phyloP scores from a whole-genome alignment of 2,329 filamentous ascomycete species.

The Hypocreales sp. region DNA sequence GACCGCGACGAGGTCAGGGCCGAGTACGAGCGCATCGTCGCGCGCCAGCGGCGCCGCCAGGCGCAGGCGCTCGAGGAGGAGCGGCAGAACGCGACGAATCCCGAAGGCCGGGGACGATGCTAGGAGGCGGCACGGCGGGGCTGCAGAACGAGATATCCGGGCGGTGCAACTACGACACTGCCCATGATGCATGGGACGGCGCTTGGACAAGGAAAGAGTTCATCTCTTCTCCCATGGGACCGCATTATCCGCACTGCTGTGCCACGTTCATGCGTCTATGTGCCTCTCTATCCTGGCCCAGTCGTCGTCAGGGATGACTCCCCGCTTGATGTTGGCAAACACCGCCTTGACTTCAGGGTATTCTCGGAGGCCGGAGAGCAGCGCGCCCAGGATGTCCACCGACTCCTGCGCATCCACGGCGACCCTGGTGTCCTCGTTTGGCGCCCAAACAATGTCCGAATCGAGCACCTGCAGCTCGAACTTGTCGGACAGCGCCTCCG shows the following conservation, averaged over 20 bases:
- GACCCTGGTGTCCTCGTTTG: conserved; percentile 66
- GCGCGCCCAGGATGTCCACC: conserved; percentile 38
- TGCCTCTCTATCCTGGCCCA: conserved; percentile 39
- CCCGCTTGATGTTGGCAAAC: conserved; percentile 52
- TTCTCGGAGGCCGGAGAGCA: conserved; percentile 47
- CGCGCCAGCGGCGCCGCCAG: conserved; percentile 59
- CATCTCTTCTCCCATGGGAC: background rate
- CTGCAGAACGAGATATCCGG: too few species aligned
- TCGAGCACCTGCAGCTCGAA: conserved; percentile 54
- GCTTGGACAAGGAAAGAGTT: conserved; percentile 2
- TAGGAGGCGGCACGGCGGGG: too few species aligned
- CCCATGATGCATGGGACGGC: conserved; percentile 4
- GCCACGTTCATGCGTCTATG: conserved; percentile 36
- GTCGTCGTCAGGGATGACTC: conserved; percentile 31
- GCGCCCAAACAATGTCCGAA: conserved; percentile 71
- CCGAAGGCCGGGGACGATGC: conserved; percentile 1
- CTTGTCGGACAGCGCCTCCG: conserved; percentile 37
- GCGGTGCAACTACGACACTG: too few species aligned
- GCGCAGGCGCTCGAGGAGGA: conserved; percentile 25
- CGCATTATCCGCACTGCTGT: too few species aligned
- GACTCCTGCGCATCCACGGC: conserved; percentile 41
- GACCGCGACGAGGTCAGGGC: conserved; percentile 69
- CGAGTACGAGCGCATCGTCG: conserved; percentile 61
- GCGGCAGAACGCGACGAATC: conserved; percentile 11
- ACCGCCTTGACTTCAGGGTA: conserved; percentile 61